A percentile compares a stretch with the other conserved stretches of the same genome.
Conservation (phyloP, 805 yeast genomes). For the Candida morakotiae region DNA sequence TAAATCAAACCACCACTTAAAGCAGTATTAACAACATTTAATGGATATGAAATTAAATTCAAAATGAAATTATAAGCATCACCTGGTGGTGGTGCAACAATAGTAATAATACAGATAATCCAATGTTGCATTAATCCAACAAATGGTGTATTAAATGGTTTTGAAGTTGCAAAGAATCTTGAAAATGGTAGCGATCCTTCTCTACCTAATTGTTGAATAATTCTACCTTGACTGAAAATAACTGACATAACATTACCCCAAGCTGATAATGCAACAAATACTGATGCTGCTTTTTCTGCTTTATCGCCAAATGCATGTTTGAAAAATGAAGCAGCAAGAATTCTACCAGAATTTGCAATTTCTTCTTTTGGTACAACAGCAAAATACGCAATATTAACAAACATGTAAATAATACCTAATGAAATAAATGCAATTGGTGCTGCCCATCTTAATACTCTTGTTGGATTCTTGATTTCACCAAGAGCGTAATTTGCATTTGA, state of each 20-base stretch:
- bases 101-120: conserved; percentile 67
- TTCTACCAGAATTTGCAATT: conserved; percentile 56
- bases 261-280: conserved; percentile 77
- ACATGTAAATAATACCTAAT: conserved; percentile 64
- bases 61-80: conserved; percentile 81
- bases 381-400: conserved; percentile 75
- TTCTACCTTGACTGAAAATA: conserved; percentile 77
- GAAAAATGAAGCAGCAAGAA: conserved; percentile 75
- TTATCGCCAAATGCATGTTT: conserved; percentile 62
- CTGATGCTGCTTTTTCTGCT: conserved; percentile 72
- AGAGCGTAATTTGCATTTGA: conserved; percentile 81
- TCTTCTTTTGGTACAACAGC: conserved; percentile 74
- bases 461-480: conserved; percentile 75
- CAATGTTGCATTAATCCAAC: conserved; percentile 75
- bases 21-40: conserved; percentile 66
- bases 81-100: conserved; percentile 81
- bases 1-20: conserved; percentile 62
- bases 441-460: conserved; percentile 61
- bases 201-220: conserved; percentile 75
- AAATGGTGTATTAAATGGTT: conserved; percentile 70
- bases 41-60: conserved; percentile 78
- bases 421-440: conserved; percentile 69
- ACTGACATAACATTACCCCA: conserved; percentile 80
- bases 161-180: conserved; percentile 62
- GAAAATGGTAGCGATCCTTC: conserved; percentile 80